phyloP scores from a whole-genome alignment of 176 grass and related monocot genomes.

The Eleusine coracana region DNA sequence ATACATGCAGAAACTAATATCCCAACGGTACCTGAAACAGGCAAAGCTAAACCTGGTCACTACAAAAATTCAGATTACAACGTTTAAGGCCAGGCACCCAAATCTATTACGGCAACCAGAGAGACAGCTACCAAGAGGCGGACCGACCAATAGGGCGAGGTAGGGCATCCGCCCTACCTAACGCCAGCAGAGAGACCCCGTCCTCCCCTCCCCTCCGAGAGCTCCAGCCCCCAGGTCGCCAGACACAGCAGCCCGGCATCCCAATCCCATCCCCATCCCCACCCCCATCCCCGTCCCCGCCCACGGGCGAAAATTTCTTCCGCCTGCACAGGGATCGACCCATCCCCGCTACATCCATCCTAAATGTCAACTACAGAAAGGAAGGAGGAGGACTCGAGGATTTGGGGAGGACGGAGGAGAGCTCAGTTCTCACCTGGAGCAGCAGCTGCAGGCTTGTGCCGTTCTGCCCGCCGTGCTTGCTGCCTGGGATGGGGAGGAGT shows the following conservation, averaged over 20 bases:
- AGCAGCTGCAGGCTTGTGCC: neutral
- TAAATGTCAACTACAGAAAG: neutral
- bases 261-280: no score
- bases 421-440: neutral
- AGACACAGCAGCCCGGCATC: neutral
- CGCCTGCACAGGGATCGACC: neutral
- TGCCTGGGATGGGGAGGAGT: neutral
- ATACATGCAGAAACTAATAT: neutral
- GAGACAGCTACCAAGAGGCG: neutral
- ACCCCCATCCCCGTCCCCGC: neutral
- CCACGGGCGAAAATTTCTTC: neutral
- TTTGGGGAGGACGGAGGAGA: neutral
- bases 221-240: neutral
- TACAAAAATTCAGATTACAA: neutral
- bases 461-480: neutral
- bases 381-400: neutral
- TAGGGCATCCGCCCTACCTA: neutral
- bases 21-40: neutral
- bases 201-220: neutral
- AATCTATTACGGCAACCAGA: neutral
- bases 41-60: neutral
- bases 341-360: neutral
- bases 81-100: neutral
- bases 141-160: no score
- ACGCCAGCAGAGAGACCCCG: neutral